phyloP scores from a whole-genome alignment of 257 asterid genomes.

The Orobanche coerulescens region DNA sequence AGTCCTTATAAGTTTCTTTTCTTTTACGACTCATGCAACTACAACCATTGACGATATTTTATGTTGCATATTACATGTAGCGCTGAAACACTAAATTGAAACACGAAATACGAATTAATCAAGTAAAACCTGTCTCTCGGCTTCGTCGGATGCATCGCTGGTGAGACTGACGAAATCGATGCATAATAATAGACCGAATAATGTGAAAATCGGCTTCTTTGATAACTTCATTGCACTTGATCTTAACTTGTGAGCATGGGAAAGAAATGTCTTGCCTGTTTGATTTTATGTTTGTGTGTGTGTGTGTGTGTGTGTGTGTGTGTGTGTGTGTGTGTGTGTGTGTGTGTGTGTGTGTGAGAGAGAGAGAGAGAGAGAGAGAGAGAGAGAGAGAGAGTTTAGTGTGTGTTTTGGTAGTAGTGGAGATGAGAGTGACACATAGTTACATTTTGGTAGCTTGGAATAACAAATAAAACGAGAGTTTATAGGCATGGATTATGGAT shows the following conservation, averaged over 20 bases:
- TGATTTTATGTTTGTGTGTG: background rate
- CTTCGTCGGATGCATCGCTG: conserved; percentile 16
- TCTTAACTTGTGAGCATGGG: background rate
- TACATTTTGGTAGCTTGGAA: background rate
- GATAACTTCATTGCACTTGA: conserved; percentile 23
- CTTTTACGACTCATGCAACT: too few relatives aligned
- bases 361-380: too few relatives aligned
- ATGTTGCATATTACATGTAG: too few relatives aligned
- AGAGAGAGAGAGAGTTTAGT: too few relatives aligned
- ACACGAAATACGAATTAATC: background rate
- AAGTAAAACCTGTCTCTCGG: conserved; percentile 42
- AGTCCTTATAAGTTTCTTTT: too few relatives aligned
- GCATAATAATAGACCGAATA: conserved; percentile 24
- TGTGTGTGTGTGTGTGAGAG: too few relatives aligned
- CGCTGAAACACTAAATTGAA: background rate
- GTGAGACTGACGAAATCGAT: conserved; percentile 10
- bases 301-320: background rate
- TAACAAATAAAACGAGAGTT: background rate
- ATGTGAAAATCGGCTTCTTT: conserved; percentile 16
- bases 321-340: background rate
- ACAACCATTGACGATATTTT: too few relatives aligned
- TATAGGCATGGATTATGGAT: conserved; percentile 29
- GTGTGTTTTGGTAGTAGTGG: conserved; percentile 5
- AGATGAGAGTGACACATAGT: background rate
- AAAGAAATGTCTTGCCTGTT: too few relatives aligned